Conservation (phyloP, 352 stramenopile genomes). For the Phytophthora sp. region DNA sequence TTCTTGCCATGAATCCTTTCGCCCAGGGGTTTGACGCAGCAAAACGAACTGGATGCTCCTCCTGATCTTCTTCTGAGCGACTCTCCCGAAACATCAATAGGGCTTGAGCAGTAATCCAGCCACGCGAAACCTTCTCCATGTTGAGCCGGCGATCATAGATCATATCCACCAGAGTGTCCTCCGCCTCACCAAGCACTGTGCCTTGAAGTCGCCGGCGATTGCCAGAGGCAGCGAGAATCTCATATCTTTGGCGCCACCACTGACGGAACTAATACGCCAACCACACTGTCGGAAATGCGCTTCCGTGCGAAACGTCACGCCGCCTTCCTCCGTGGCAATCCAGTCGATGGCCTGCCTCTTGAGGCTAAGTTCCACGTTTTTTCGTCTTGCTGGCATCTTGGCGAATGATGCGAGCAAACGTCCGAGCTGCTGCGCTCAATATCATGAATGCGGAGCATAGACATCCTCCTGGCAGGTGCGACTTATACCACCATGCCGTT, state of each 20-base stretch:
- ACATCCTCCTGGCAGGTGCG: too few relatives aligned
- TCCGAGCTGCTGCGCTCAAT: background rate
- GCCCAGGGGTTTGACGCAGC: slow-evolving; percentile 32
- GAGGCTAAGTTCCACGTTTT: slow-evolving; percentile 15
- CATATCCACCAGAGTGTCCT: slow-evolving; percentile 12
- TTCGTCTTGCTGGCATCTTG: slow-evolving; percentile 19
- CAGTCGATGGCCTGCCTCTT: slow-evolving; percentile 21
- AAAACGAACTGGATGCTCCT: slow-evolving; percentile 20
- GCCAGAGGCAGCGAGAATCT: slow-evolving; percentile 4
- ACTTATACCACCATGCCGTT: too few relatives aligned
- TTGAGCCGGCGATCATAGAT: slow-evolving; percentile 8
- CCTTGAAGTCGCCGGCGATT: background rate
- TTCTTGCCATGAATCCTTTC: slow-evolving; percentile 27
- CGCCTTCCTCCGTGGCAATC: slow-evolving; percentile 8
- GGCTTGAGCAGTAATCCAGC: slow-evolving; percentile 14
- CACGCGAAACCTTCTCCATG: slow-evolving; percentile 24
- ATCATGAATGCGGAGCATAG: background rate
- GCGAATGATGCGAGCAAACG: too few relatives aligned
- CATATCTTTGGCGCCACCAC: slow-evolving; percentile 26
- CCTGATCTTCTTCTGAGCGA: slow-evolving; percentile 11
- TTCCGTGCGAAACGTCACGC: slow-evolving; percentile 5
- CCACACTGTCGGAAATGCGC: slow-evolving; percentile 9
- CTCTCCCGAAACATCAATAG: background rate
- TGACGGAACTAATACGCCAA: slow-evolving; percentile 19
- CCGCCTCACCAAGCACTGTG: background rate